Evolutionary conservation across 2,329 filamentous ascomycete species (phyloP).

Genomic region (Amauroascus niger): DNA sequence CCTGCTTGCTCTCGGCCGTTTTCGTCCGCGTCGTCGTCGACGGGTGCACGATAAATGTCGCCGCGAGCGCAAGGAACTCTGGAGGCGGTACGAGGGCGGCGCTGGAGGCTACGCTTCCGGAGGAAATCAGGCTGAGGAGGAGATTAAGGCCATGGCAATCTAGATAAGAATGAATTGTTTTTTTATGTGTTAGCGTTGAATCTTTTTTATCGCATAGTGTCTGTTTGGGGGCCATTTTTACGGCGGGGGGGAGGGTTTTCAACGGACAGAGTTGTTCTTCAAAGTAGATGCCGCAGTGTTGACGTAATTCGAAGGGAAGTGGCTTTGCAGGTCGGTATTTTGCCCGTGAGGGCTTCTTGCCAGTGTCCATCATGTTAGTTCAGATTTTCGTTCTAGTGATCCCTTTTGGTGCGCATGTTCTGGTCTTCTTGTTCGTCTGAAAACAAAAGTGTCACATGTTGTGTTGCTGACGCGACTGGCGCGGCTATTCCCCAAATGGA

Average conservation of each 20-base stretch:
- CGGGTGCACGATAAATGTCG: constrained; percentile 74
- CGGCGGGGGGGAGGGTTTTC: constrained; percentile 12
- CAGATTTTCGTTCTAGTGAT: too few relatives aligned
- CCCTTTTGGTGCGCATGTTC: too few relatives aligned
- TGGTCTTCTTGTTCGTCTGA: too few relatives aligned
- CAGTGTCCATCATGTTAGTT: background rate
- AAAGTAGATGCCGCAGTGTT: constrained; percentile 61
- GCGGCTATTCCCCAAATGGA: background rate
- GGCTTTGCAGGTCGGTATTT: constrained; percentile 46
- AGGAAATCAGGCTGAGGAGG: constrained; percentile 41
- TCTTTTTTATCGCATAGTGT: too few relatives aligned
- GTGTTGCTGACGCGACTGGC: background rate
- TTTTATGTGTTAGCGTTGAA: background rate
- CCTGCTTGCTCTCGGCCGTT: constrained; percentile 50
- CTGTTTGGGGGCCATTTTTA: too few relatives aligned
- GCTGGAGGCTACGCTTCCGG: constrained; percentile 29
- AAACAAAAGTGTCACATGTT: too few relatives aligned
- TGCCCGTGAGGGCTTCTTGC: background rate
- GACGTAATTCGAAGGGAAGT: constrained; percentile 54
- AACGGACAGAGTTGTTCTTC: constrained; percentile 62
- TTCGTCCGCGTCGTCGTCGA: constrained; percentile 62
- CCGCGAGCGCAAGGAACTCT: constrained; percentile 65
- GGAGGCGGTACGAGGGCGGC: constrained; percentile 58
- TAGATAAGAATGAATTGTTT: constrained; percentile 20
- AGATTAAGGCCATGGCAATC: constrained; percentile 49